phyloP scores from a whole-genome alignment of 352 stramenopile genomes.

The Globisporangium splendens region DNA sequence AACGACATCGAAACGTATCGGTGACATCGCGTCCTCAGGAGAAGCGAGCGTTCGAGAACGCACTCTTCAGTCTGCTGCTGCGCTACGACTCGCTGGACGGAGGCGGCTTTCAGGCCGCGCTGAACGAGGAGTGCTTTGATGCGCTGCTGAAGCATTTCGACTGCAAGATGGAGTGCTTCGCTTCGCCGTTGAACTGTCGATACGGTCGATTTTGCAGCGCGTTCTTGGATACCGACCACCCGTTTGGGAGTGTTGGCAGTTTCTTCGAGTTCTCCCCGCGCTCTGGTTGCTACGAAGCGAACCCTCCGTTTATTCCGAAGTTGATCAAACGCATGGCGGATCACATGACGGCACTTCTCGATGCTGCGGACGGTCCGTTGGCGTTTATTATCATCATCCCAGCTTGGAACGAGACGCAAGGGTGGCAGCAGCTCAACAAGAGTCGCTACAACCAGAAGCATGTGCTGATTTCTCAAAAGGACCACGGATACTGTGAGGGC shows the following conservation, averaged over 20 bases:
- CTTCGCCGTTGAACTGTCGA: constrained; percentile 92
- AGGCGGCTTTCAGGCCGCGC: constrained; percentile 88
- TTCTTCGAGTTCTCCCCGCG: constrained; percentile 93
- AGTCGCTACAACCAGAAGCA: constrained; percentile 77
- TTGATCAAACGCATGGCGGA: constrained; percentile 90
- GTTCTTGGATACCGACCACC: constrained; percentile 83
- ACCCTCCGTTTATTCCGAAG: constrained; percentile 93
- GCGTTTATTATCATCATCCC: constrained; percentile 93
- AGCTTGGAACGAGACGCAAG: constrained; percentile 81
- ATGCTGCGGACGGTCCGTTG: constrained; percentile 55
- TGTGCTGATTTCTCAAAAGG: constrained; percentile 73
- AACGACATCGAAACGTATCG: constrained; percentile 32
- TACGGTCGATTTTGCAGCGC: constrained; percentile 90
- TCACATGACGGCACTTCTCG: constrained; percentile 83
- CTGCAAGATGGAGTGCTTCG: constrained; percentile 93
- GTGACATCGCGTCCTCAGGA: constrained; percentile 15
- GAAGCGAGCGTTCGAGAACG: constrained; percentile 55
- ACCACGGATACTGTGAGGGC: constrained; percentile 90
- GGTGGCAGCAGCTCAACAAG: constrained; percentile 74
- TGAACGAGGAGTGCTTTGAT: constrained; percentile 92
- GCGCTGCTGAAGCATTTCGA: constrained; percentile 88
- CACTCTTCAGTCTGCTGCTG: constrained; percentile 86
- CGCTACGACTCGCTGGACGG: constrained; percentile 93
- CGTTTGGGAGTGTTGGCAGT: constrained; percentile 90
- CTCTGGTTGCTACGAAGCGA: constrained; percentile 90